Evolutionary conservation across 2,329 filamentous ascomycete genomes (phyloP), one percentile per base, ranked within the genome.

Genomic region (Fusarium dimerum): DNA sequence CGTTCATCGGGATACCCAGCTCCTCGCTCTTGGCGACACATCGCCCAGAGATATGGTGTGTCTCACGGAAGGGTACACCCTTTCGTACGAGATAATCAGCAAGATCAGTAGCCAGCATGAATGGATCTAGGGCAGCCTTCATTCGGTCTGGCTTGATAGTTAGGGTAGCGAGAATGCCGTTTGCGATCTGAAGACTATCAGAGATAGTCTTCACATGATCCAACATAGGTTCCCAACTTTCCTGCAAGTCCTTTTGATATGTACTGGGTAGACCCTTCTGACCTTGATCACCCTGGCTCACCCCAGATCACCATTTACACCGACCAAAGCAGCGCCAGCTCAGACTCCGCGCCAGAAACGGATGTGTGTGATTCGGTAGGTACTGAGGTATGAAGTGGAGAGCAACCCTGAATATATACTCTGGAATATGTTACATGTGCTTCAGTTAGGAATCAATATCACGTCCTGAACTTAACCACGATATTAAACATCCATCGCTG

Each of bases 191-290:
- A 49, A 95, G 81, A 66, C 88, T 91, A 76, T 95, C 88, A 51
- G 81, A 82, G 56, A 94, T 80, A 6, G 90, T 93, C 80, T 92
- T 89, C 72, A 92, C 83, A 69, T 87, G 84, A 71, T 95, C 90
- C 45, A 96, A 82, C 74, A 96, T 84, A n/a, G 89, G 88, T 78
- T 95, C 88, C 56, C 90, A 86, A 52, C 84, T 87, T 74, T 96
- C 91, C 73, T 96, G 90, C n/a, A 95, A 74, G 70, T 96, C 90
- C 74, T 95, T 96, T 78, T 95, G 93, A 78, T 95, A 95, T 3
- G 88, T 91, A 41, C 83, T 88, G 2, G 90, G 89, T 30, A 94
- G 82, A 50, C 88, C 88, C 70, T 82, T 82, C 49, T 76, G 79
- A n/a, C n/a, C n/a, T n/a, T n/a, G n/a, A n/a, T n/a, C n/a, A n/a